Evolutionary conservation across 2,329 filamentous ascomycete species (phyloP).

Genomic region (Fusarium setosum): DNA sequence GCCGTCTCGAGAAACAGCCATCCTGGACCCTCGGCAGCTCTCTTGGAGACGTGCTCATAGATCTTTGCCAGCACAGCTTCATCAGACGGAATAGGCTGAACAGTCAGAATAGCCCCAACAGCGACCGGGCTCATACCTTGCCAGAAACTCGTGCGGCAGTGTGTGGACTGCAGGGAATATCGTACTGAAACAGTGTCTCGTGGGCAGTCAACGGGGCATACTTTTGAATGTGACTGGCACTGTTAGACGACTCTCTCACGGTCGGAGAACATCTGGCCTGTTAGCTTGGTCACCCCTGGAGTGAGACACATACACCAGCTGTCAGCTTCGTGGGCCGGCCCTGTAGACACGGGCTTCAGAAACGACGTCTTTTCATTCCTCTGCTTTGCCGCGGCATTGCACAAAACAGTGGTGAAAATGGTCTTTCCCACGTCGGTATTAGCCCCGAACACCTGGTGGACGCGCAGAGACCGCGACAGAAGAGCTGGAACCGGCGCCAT

Average conservation of each 20-base stretch:
- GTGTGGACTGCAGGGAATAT: slow-evolving; percentile 82
- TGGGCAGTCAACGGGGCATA: slow-evolving; percentile 63
- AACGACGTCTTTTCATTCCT: slow-evolving; percentile 67
- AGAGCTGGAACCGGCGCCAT: slow-evolving; percentile 66
- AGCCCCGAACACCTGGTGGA: slow-evolving; percentile 83
- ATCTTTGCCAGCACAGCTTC: slow-evolving; percentile 62
- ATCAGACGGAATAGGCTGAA: slow-evolving; percentile 62
- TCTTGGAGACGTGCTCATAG: slow-evolving; percentile 46
- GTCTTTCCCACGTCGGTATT: slow-evolving; percentile 91
- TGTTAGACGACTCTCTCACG: neutral
- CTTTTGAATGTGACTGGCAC: slow-evolving; percentile 70
- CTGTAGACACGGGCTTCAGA: slow-evolving; percentile 86
- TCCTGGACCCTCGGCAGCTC: slow-evolving; percentile 60
- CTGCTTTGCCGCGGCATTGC: slow-evolving; percentile 66
- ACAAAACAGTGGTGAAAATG: slow-evolving; percentile 79
- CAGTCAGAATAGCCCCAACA: neutral
- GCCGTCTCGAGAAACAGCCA: slow-evolving; percentile 83
- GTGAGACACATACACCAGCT: slow-evolving; percentile 62
- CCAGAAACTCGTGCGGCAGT: slow-evolving; percentile 68
- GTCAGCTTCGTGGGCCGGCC: slow-evolving; percentile 76
- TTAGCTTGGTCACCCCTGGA: neutral
- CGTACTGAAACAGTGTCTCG: slow-evolving; percentile 76
- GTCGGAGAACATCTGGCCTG: slow-evolving; percentile 1
- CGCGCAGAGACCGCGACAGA: slow-evolving; percentile 75
- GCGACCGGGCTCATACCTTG: slow-evolving; percentile 47